These are phyloP conservation scores for Blepharisma stoltei DNA, from an alignment of 73 alveolate genomes.

Conservation along the genomic window DNA sequence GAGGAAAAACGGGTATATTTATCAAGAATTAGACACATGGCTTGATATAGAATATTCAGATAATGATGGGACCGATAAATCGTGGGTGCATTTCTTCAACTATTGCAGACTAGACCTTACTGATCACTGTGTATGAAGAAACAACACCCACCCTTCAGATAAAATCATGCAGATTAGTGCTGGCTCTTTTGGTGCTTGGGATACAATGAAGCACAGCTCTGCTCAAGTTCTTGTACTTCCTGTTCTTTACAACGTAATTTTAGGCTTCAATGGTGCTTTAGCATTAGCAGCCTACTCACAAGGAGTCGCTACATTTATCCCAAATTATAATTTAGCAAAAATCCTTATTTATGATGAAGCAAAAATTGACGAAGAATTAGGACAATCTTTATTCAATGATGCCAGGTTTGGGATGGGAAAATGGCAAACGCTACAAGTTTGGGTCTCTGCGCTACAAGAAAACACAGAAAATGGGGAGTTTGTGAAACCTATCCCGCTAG, in stretches of 20 bases:
- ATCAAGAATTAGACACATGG: conserved; percentile 11
- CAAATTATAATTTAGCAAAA: neutral
- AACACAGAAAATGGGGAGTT: neutral
- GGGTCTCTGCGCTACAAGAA: conserved; percentile 18
- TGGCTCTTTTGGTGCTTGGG: conserved; percentile 23
- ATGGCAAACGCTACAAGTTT: neutral
- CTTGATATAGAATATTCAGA: neutral
- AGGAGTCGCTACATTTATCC: neutral
- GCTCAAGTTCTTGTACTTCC: neutral
- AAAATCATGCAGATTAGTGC: neutral
- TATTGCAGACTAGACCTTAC: neutral
- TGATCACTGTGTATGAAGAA: neutral
- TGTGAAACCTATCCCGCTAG: neutral
- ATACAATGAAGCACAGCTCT: neutral
- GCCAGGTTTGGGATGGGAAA: conserved; percentile 9
- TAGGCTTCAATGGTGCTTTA: neutral
- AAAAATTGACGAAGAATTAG: neutral
- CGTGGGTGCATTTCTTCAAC: neutral
- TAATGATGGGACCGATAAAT: neutral
- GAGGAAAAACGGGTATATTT: conserved; percentile 8
- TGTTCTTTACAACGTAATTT: neutral
- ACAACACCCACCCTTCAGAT: neutral
- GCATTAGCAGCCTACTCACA: neutral
- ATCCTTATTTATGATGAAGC: neutral
- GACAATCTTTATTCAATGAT: neutral